These are phyloP conservation scores for Inonotus hispidus DNA, from an alignment of 1,284 basidiomycete species.

Conservation along the genomic window DNA sequence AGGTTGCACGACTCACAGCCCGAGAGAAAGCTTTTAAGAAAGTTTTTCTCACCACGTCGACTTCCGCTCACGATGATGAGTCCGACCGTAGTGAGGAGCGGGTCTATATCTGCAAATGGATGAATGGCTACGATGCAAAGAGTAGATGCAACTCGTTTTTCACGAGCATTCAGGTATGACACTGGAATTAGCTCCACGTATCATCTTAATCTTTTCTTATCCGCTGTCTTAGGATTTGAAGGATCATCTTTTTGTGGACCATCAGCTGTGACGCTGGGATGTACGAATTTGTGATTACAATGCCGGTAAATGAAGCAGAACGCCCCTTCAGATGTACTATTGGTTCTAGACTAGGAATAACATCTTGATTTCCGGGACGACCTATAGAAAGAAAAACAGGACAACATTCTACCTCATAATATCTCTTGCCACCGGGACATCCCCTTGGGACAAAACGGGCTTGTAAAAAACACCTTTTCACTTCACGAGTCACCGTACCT, in stretches of 20 bases:
- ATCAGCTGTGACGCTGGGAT: conserved; percentile 2
- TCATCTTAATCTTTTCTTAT: background rate
- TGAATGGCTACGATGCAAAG: background rate
- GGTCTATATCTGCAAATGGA: conserved; percentile 16
- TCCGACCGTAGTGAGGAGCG: conserved; percentile 11
- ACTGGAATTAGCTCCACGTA: background rate
- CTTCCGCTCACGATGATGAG: background rate
- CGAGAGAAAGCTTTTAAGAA: conserved; percentile 14
- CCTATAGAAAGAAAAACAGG: no score
- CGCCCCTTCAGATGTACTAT: no score
- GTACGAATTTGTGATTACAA: background rate
- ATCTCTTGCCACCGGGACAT: no score
- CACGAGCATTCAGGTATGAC: background rate
- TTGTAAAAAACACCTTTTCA: background rate
- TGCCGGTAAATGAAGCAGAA: no score
- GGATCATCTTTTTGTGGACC: conserved; percentile 16
- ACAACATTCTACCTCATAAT: no score
- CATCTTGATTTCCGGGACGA: no score
- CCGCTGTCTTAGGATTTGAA: conserved; percentile 10
- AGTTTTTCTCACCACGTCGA: conserved; percentile 2
- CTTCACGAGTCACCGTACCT: background rate
- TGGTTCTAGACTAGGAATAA: no score
- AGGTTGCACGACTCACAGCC: conserved; percentile 11
- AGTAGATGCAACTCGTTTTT: conserved; percentile 10
- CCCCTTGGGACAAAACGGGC: no score